These are phyloP conservation scores for Anacardium occidentale DNA, from an alignment of 345 rosid species.

Conservation along the genomic window DNA sequence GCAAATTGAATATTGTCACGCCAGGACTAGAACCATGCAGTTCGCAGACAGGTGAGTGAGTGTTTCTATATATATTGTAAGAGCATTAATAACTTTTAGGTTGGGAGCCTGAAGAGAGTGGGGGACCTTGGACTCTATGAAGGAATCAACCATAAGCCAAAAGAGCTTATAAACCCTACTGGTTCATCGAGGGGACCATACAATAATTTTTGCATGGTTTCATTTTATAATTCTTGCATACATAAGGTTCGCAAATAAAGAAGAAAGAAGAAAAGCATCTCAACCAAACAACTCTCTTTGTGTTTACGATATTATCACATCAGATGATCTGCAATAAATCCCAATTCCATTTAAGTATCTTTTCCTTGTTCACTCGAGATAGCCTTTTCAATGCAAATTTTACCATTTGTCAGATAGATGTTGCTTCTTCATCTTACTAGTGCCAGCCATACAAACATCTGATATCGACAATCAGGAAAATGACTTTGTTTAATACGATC, in stretches of 20 bases:
- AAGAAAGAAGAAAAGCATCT: conserved; percentile 2
- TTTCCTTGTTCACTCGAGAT: conserved; percentile 23
- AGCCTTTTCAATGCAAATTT: conserved; percentile 28
- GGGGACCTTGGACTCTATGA: conserved; percentile 36
- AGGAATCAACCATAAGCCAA: conserved; percentile 28
- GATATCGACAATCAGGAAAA: conserved; percentile 33
- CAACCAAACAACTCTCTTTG: conserved; percentile 6
- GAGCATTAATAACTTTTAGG: conserved; percentile 45
- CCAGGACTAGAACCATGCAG: conserved; percentile 32
- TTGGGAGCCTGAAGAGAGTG: conserved; percentile 30
- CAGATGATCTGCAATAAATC: conserved; percentile 21
- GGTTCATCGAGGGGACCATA: conserved; percentile 38
- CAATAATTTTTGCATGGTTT: conserved; percentile 19
- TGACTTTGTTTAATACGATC: conserved; percentile 14
- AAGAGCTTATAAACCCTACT: conserved; percentile 20
- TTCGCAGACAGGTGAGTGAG: conserved; percentile 34
- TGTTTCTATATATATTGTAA: conserved; percentile 35
- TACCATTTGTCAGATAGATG: conserved; percentile 37
- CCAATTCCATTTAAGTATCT: conserved; percentile 29
- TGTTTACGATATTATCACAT: conserved; percentile 10
- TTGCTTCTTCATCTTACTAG: conserved; percentile 26
- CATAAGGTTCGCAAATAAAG: conserved; percentile 12
- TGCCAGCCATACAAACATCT: conserved; percentile 37
- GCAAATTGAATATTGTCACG: conserved; percentile 55
- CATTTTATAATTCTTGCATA: conserved; percentile 6